A percentile compares a stretch with the other conserved stretches of the same genome.
phyloP scores from a whole-genome alignment of 148 eudicot species.

The Suaeda aralocaspica region DNA sequence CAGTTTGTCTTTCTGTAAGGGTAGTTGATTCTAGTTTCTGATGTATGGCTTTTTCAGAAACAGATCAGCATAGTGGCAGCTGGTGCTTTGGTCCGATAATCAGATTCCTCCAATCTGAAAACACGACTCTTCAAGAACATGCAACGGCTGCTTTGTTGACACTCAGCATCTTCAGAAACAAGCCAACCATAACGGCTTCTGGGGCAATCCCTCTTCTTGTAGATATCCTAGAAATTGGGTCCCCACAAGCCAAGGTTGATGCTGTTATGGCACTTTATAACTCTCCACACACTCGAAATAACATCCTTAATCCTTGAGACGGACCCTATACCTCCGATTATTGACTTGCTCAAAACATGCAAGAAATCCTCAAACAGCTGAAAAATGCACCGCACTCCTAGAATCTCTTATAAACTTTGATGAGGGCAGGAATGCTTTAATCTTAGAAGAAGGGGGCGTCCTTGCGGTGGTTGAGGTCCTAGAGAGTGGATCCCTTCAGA shows the following conservation, averaged over 20 bases:
- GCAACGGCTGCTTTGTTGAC: slow-evolving; percentile 85
- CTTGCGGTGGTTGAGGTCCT: slow-evolving; percentile 88
- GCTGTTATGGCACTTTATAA: slow-evolving; percentile 86
- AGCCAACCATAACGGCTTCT: slow-evolving; percentile 60
- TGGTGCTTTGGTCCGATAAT: slow-evolving; percentile 83
- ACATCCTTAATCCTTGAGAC: slow-evolving; percentile 50
- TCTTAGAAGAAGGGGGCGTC: slow-evolving; percentile 74
- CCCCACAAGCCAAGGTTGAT: slow-evolving; percentile 73
- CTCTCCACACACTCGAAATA: slow-evolving; percentile 69
- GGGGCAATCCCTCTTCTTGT: slow-evolving; percentile 89
- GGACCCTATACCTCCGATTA: slow-evolving; percentile 55
- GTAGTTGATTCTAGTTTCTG: slow-evolving; percentile 7
- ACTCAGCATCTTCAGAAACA: slow-evolving; percentile 80
- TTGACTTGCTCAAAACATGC: slow-evolving; percentile 58
- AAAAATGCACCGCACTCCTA: slow-evolving; percentile 73
- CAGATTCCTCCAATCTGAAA: slow-evolving; percentile 50
- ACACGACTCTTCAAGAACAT: slow-evolving; percentile 59
- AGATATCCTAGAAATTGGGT: slow-evolving; percentile 46
- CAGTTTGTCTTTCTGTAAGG: background rate
- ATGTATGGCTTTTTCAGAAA: slow-evolving; percentile 42
- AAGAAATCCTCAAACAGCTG: slow-evolving; percentile 77
- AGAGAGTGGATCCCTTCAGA: slow-evolving; percentile 73
- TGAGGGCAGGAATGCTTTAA: slow-evolving; percentile 53
- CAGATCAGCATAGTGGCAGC: slow-evolving; percentile 70
- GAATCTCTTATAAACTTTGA: slow-evolving; percentile 69